Percentiles rank a stretch among this genome's conserved stretches.
phyloP scores from a whole-genome alignment of 2,329 filamentous ascomycete species.

The Xylaria hypoxylon region DNA sequence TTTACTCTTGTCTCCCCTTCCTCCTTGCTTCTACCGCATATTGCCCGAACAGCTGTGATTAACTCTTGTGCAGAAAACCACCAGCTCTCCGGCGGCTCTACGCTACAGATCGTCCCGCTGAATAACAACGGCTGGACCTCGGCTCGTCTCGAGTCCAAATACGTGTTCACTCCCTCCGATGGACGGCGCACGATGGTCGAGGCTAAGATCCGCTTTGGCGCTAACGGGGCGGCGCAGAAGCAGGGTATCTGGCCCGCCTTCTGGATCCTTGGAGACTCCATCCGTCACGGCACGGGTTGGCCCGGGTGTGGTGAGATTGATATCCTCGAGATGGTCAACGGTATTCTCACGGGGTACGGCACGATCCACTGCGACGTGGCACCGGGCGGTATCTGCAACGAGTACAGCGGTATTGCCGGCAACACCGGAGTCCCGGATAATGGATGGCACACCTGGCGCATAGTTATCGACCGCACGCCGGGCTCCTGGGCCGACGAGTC shows the following conservation, averaged over 20 bases:
- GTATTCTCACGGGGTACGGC: slow-evolving; percentile 58
- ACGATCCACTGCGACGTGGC: slow-evolving; percentile 61
- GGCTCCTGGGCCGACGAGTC: slow-evolving; percentile 59
- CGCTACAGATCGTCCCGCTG: slow-evolving; percentile 64
- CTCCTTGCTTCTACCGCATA: not conserved
- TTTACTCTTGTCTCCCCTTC: not conserved
- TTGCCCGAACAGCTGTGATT: not conserved
- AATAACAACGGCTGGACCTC: slow-evolving; percentile 60
- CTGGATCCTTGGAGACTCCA: slow-evolving; percentile 62
- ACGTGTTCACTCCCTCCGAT: slow-evolving; percentile 58
- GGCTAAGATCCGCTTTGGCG: slow-evolving; percentile 59
- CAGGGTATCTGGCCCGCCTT: slow-evolving; percentile 66
- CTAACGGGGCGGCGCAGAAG: slow-evolving; percentile 54
- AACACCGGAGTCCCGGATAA: slow-evolving; percentile 57
- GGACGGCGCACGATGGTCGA: slow-evolving; percentile 58
- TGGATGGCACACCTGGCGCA: slow-evolving; percentile 62
- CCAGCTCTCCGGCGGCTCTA: slow-evolving; percentile 63
- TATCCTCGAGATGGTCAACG: slow-evolving; percentile 63
- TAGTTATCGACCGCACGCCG: slow-evolving; percentile 60
- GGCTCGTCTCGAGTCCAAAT: slow-evolving; percentile 61
- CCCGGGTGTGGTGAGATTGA: slow-evolving; percentile 64
- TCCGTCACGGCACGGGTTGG: slow-evolving; percentile 60
- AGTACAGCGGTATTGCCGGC: slow-evolving; percentile 56
- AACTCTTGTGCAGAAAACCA: slow-evolving; percentile 53
- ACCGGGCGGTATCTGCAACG: slow-evolving; percentile 61